A percentile compares a stretch with the other conserved stretches of the same genome.
phyloP scores from a whole-genome alignment of 345 rosid genomes.

The Moricandia moricandioides region DNA sequence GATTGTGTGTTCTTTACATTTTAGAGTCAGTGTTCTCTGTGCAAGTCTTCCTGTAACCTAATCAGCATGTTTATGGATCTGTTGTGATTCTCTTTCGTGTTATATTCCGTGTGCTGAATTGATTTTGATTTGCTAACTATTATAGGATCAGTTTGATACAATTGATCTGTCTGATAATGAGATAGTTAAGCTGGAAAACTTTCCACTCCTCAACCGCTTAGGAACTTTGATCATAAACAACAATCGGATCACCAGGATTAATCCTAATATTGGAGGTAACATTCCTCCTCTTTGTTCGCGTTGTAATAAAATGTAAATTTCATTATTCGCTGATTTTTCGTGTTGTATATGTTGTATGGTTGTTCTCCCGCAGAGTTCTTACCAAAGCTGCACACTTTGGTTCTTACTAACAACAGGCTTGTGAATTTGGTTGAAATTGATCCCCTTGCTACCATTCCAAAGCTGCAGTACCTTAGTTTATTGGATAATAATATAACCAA shows the following conservation, averaged over 20 bases:
- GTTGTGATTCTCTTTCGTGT: not conserved
- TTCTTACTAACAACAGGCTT: constrained; percentile 94
- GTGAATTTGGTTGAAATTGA: constrained; percentile 98
- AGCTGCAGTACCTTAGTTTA: constrained; percentile 86
- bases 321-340: too few species aligned
- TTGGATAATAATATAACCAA: constrained; percentile 93
- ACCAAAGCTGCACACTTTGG: constrained; percentile 83
- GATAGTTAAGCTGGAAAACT: constrained; percentile 96
- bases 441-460: constrained; percentile 80
- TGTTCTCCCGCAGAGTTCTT: constrained; percentile 56
- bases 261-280: constrained; percentile 86
- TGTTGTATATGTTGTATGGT: not conserved
- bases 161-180: constrained; percentile 95
- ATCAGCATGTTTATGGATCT: not conserved
- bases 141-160: constrained; percentile 98
- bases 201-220: constrained; percentile 82
- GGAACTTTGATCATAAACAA: constrained; percentile 89
- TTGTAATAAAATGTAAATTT: not conserved
- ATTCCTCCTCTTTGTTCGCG: not conserved
- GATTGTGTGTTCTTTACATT: not conserved
- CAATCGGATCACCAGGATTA: constrained; percentile 90
- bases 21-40: not conserved
- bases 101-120: not conserved
- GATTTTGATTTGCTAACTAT: not conserved
- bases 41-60: too few species aligned